Percentiles rank a stretch among this genome's conserved stretches.
These are phyloP conservation scores for Nannochloris sp. DNA, from an alignment of 139 green algal genomes.

Conservation along the genomic window DNA sequence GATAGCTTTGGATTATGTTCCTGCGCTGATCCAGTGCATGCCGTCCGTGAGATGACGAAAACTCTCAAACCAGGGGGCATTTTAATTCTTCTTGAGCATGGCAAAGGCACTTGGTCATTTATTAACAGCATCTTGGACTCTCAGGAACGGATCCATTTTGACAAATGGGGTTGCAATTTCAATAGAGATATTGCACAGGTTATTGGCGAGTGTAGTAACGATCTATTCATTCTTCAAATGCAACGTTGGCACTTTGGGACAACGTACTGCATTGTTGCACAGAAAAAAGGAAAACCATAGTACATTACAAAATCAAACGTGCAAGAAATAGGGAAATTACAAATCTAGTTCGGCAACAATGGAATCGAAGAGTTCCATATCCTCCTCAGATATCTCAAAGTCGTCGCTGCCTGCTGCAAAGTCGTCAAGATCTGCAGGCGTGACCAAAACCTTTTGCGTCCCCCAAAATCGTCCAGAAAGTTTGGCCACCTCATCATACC, in stretches of 20 bases:
- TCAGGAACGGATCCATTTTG: slow-evolving; percentile 31
- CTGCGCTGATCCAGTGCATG: slow-evolving; percentile 40
- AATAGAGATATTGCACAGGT: slow-evolving; percentile 62
- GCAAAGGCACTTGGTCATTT: slow-evolving; percentile 26
- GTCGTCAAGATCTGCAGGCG: not conserved
- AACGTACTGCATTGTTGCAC: slow-evolving; percentile 45
- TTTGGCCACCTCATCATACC: slow-evolving; percentile 3
- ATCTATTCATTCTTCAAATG: slow-evolving; percentile 38
- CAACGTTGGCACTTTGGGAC: slow-evolving; percentile 66
- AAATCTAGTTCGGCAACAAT: not conserved
- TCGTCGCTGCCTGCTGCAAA: not conserved
- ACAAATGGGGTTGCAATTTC: slow-evolving; percentile 71
- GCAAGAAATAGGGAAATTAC: too few species aligned
- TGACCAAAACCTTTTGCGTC: not conserved
- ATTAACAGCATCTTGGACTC: slow-evolving; percentile 41
- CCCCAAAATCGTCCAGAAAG: slow-evolving; percentile 6
- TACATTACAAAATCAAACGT: too few species aligned
- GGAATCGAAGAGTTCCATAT: slow-evolving; percentile 1
- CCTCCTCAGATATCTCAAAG: slow-evolving; percentile 2
- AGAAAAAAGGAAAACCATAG: slow-evolving; percentile 8
- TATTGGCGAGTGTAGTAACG: slow-evolving; percentile 37
- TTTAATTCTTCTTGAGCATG: slow-evolving; percentile 63
- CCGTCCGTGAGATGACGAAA: slow-evolving; percentile 33
- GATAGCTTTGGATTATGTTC: slow-evolving; percentile 72
- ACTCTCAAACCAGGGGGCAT: slow-evolving; percentile 42